Base-by-base conservation (phyloP, 805 yeast genomes). In the Candida dendrica region DNA sequence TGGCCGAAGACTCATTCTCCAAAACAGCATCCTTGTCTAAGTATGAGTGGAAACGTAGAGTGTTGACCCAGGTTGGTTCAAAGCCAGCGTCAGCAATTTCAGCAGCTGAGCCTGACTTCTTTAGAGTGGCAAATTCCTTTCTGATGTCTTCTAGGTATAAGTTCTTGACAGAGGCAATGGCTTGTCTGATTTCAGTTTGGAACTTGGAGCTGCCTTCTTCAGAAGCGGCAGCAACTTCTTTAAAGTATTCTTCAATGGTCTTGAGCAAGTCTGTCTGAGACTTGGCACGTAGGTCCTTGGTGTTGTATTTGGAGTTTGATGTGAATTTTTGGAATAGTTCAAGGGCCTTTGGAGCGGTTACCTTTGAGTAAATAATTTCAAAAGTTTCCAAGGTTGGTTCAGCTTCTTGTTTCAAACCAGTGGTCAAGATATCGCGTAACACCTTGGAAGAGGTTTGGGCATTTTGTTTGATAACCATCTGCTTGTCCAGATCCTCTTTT, bases 21-120 rank as follows among this genome's bases (percentile, higher is more conserved):
- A 58, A 39, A 7, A 77, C 58, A 18, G 68, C 71, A 8, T 74
- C 74, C 36, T 65, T 60, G 42, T 76, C 68, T 45, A 74, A 41
- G 31, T 61, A 63, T 18, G 64, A 61, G 46, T 75, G 79, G 37
- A 57, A 62, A 32, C 52, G 58, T 40, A 81, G 61, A 6, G 60
- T 56, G 35, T 67, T 58, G 11, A 72, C 66, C 86, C 86, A 81
- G 10, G 59, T 56, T 37, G 77, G 65, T 50, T 71, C 72, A 49
- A 63, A 74, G 6, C 48, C 37, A 13, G 49, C 42, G 48, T 53
- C 34, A 42, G 47, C 29, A 41, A 44, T 41, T 45, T 59, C 49
- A 14, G 26, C 17, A 34, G 13, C 36, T 14, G n/a, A 13, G 13
- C 36, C 37, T 40, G 49, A 50, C 32, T 60, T 41, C 42, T 61